phyloP scores from a whole-genome alignment of 768 basidiomycete species.

The Candolleomyces aberdarensis region DNA sequence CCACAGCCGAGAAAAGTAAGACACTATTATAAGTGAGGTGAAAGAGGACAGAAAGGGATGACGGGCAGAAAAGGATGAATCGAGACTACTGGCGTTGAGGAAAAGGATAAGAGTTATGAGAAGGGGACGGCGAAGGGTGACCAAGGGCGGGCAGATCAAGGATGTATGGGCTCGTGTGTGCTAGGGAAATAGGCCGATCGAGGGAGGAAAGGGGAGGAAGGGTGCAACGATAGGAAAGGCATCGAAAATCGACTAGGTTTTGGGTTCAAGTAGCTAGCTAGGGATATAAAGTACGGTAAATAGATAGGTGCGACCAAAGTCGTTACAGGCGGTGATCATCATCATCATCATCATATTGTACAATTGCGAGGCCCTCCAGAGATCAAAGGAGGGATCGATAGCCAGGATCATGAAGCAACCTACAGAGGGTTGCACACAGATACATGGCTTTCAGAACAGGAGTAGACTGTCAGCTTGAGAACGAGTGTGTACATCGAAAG shows the following conservation, averaged over 20 bases:
- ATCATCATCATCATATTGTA: neutral
- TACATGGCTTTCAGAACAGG: constrained; percentile 6
- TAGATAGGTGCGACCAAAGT: constrained; percentile 12
- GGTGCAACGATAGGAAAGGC: neutral
- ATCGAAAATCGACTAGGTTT: neutral
- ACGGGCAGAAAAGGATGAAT: too few species aligned
- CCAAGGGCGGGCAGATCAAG: too few species aligned
- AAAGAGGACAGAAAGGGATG: too few species aligned
- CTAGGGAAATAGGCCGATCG: neutral
- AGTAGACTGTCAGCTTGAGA: neutral
- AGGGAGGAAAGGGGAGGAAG: constrained; percentile 1
- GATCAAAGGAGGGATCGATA: constrained; percentile 3
- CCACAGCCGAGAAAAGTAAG: too few species aligned
- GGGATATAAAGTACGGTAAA: constrained; percentile 6
- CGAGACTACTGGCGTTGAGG: too few species aligned
- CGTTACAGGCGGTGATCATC: neutral
- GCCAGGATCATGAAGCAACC: constrained; percentile 5
- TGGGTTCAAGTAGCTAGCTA: neutral
- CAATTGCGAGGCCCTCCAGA: neutral
- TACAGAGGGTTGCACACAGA: neutral
- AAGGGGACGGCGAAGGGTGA: too few species aligned
- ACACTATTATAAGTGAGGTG: too few species aligned
- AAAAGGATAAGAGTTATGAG: too few species aligned
- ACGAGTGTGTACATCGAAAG: constrained; percentile 1
- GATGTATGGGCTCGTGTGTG: too few species aligned